phyloP scores from a whole-genome alignment of 78 protist species.

The Salpingoeca rosetta region DNA sequence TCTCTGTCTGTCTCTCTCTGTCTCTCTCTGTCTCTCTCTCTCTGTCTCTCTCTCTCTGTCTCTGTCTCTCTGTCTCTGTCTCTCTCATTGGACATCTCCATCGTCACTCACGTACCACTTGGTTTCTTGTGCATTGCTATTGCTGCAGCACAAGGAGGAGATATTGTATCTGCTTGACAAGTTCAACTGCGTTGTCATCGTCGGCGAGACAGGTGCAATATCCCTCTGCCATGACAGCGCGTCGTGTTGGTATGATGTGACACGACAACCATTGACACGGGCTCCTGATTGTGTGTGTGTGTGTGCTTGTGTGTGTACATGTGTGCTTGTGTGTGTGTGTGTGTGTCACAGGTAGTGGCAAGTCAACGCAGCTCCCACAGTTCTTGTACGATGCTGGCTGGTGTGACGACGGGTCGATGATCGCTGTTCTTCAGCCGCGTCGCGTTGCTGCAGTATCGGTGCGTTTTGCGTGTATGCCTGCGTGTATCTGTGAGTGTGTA shows the following conservation, averaged over 20 bases:
- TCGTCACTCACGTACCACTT: no score
- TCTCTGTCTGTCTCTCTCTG: no score
- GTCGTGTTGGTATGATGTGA: not conserved
- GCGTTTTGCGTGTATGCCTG: no score
- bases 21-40: no score
- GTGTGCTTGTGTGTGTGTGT: not conserved
- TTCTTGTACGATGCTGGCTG: conserved; percentile 81
- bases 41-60: no score
- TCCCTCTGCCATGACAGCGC: not conserved
- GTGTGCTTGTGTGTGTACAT: not conserved
- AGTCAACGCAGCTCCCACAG: conserved; percentile 97
- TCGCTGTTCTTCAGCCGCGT: not conserved
- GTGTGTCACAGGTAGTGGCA: conserved; percentile 67
- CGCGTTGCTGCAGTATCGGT: not conserved
- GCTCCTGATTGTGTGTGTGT: not conserved
- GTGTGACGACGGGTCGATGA: not conserved
- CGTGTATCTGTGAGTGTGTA: not conserved
- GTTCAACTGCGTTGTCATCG: conserved; percentile 34
- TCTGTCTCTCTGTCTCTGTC: no score
- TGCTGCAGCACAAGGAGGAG: no score
- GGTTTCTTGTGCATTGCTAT: no score
- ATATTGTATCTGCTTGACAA: conserved; percentile 40
- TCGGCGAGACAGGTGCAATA: conserved; percentile 94
- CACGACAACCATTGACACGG: not conserved
- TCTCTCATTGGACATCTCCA: no score